Base-by-base conservation (phyloP, 306 rosid genomes). In the Quillaja saponaria region DNA sequence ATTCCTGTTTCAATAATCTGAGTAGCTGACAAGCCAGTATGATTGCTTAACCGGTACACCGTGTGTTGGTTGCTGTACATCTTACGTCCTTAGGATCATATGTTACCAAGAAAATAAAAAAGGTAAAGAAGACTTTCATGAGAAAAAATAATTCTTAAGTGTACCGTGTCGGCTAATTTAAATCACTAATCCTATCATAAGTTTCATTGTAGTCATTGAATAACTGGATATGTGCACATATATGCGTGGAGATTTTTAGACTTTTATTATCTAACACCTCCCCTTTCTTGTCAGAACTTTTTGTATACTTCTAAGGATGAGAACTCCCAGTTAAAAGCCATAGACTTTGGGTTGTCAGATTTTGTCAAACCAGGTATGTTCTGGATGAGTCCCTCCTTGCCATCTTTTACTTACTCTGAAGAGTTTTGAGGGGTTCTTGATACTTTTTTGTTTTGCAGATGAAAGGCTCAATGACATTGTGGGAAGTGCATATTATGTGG, bases 401-500 rank as follows among this genome's bases (percentile, higher is more conserved):
- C 73, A 73, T 52, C 59, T 58, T 58, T 47, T 25, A 75, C 18
- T 65, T 14, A 40, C 31, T 13, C 46, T 6, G 25, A 3, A 52
- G 7, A 61, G 61, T 41, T 72, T 67, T 63, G 34, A 40, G 34
- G 9, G 49, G 58, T 59, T 51, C 68, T 78, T 56, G 67, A 55
- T 76, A 55, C 31, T 19, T 58, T 55, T 7, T 71, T 34, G 56
- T 16, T 34, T 74, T 79, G 16, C 85, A 94, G 99, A 94, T 78
- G 97, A 89, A 78, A 87, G 90, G 80, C 97, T 94, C 68, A 89
- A 94, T 61, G 99, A 94, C 76, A 94, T 94, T 64, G 99, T 94
- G 41, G 99, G 99, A 79, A 94, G 99, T 73, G 99, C 99, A 17
- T 94, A 94, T 71, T 94, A 94, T 39, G 99, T 94, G 14, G 95